A percentile compares a stretch with the other conserved stretches of the same genome.
Conservation (phyloP, 2,329 filamentous ascomycete genomes). For the Paracorniculantispora psalliotae region DNA sequence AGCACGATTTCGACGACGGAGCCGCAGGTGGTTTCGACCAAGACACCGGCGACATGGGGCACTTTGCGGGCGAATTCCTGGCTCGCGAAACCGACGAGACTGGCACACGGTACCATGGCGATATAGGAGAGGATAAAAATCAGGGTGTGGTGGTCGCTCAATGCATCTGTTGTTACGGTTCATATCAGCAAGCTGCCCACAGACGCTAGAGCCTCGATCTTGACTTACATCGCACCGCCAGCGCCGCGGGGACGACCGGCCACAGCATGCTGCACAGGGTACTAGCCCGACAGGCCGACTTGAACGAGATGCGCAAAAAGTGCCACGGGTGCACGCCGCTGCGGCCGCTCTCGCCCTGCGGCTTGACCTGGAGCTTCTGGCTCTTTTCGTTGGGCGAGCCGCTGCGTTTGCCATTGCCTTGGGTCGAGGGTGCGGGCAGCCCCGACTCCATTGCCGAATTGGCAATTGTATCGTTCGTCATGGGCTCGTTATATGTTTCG, state of each 20-base stretch:
- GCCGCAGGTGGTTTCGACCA: conserved; percentile 61
- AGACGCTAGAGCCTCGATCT: too few species aligned
- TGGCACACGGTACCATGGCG: conserved; percentile 48
- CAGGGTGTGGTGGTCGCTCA: conserved; percentile 34
- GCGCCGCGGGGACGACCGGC: conserved; percentile 45
- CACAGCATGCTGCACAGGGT: conserved; percentile 44
- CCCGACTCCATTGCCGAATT: conserved; percentile 5
- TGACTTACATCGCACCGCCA: conserved; percentile 36
- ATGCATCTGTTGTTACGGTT: conserved; percentile 26
- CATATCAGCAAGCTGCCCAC: conserved; percentile 5
- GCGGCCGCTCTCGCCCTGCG: conserved; percentile 41
- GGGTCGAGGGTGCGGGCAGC: conserved; percentile 26
- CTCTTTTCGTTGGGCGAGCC: conserved; percentile 15
- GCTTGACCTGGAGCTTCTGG: conserved; percentile 18
- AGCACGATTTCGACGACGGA: conserved; percentile 78
- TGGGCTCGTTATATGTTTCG: neutral
- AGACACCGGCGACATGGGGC: conserved; percentile 64
- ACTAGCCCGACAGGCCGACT: conserved; percentile 40
- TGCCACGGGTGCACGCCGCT: conserved; percentile 39
- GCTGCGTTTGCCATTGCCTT: conserved; percentile 20
- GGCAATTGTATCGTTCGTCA: neutral
- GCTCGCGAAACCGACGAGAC: conserved; percentile 44
- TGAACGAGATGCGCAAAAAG: conserved; percentile 39
- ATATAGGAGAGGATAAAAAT: conserved; percentile 46
- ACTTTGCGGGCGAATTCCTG: conserved; percentile 75